Percentiles rank a stretch among this genome's conserved stretches.
These are phyloP conservation scores for Xylaria sp. DNA, from an alignment of 2,329 filamentous ascomycete species.

Conservation along the genomic window DNA sequence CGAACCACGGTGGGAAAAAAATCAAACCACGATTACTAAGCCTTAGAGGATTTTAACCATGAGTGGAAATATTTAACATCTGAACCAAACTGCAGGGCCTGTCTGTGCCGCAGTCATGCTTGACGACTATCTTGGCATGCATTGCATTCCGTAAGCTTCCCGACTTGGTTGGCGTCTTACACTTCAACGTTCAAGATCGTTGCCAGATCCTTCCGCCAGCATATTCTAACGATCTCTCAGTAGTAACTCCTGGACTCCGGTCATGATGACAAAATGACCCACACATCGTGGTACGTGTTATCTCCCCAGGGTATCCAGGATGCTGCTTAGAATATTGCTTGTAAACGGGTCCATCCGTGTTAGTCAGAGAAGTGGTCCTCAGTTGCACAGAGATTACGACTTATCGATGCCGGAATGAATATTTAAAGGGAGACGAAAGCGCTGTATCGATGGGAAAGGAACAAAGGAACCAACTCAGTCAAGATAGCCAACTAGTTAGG, in stretches of 20 bases:
- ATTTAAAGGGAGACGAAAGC: conserved; percentile 21
- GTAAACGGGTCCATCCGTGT: conserved; percentile 11
- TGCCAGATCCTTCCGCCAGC: neutral
- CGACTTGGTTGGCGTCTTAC: conserved; percentile 10
- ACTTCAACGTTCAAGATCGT: conserved; percentile 5
- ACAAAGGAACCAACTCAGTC: neutral
- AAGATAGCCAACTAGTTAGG: conserved; percentile 4
- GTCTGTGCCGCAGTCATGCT: neutral
- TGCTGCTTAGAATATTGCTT: conserved; percentile 20
- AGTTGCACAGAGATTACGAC: neutral
- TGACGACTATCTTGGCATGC: conserved; percentile 1
- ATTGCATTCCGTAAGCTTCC: conserved; percentile 5
- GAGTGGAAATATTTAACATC: neutral
- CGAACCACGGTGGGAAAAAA: conserved; percentile 3
- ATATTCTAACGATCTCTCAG: neutral
- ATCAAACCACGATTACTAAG: conserved; percentile 22
- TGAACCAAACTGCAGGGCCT: neutral
- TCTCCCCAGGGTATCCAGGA: neutral
- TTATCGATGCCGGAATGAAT: neutral
- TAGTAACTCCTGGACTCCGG: neutral
- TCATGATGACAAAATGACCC: conserved; percentile 15
- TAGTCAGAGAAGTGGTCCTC: conserved; percentile 19
- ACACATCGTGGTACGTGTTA: conserved; percentile 14
- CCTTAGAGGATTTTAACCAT: neutral
- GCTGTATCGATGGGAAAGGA: neutral